phyloP scores from a whole-genome alignment of 805 yeast genomes.

The Schizosaccharomyces lindneri region DNA sequence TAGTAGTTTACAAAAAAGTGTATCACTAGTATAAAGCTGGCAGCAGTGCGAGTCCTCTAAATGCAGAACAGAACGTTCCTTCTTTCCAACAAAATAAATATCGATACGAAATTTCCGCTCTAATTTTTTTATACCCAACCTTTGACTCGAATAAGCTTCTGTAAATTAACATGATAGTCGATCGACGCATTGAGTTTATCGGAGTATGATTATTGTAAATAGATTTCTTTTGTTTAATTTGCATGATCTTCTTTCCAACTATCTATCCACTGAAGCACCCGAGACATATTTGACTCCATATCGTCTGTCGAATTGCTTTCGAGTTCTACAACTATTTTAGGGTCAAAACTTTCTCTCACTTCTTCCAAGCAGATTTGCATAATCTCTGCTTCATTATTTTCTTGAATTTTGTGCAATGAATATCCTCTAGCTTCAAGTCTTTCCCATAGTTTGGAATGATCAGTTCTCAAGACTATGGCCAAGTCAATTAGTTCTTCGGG shows the following conservation, averaged over 20 bases:
- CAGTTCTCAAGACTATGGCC: conserved; percentile 68
- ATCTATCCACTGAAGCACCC: conserved; percentile 50
- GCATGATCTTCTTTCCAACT: conserved; percentile 29
- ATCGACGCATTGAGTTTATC: too few relatives aligned
- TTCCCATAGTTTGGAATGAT: conserved; percentile 46
- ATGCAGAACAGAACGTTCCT: too few relatives aligned
- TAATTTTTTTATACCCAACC: too few relatives aligned
- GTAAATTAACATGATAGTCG: too few relatives aligned
- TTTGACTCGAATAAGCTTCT: too few relatives aligned
- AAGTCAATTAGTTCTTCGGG: conserved; percentile 83
- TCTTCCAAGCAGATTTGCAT: conserved; percentile 80
- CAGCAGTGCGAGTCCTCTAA: too few relatives aligned
- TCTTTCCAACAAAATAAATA: too few relatives aligned
- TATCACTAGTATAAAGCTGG: too few relatives aligned
- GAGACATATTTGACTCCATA: conserved; percentile 56
- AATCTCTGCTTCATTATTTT: conserved; percentile 85
- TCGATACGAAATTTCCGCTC: too few relatives aligned
- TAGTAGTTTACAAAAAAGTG: too few relatives aligned
- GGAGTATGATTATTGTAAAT: too few relatives aligned
- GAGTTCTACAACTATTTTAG: conserved; percentile 61
- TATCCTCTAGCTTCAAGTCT: conserved; percentile 31
- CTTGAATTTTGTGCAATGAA: conserved; percentile 58
- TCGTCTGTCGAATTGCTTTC: conserved; percentile 47
- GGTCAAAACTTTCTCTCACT: conserved; percentile 59
- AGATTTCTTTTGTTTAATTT: neutral